Base-by-base conservation (phyloP, 129 eudicot genomes). In the Flaveria brownii region DNA sequence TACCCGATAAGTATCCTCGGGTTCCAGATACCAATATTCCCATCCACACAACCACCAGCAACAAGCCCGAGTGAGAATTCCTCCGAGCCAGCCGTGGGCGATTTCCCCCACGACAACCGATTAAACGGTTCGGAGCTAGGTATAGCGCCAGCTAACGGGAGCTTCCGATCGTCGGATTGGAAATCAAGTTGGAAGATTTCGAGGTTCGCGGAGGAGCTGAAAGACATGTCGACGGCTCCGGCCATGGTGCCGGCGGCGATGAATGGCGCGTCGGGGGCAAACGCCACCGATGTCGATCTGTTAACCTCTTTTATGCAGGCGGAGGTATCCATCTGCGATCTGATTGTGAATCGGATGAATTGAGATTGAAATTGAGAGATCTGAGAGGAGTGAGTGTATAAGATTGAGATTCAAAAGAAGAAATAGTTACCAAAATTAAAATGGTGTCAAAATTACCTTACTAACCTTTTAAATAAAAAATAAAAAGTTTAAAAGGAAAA, bases 191-290 rank as follows among this genome's bases (percentile, higher is more conserved):
- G 83, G 77, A 89, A 95, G 52, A 95, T 91, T 70, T 95, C 99
- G 55, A 95, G 92, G 79, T 89, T 84, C 14, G 99, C 97, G 6
- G 97, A 86, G 2, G 99, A 89, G 73, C 99, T 95, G 78, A 95
- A 95, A 36, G 95, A 90, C 83, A 89, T 86, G 77, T 95, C 99
- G 59, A 95, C 97, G 74, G 97, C 97, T 45, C 99, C 99, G 0
- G 99, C 99, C 99, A 89, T 89, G 52, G 99, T 95, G 15, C 99
- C 99, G 55, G 97, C 92, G 42, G 99, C 99, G 68, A 95, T 50
- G 82, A 81, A 91, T 9, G 94, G 92, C 9, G 80, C 81, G 25
- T 95, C 97, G 79, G 99, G 99, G 71, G 99, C 78, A 60, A 91
- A 86, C 68, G 99, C 99, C 81, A 88, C 91, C 87, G 94, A 84